Conservation (phyloP, 2,329 filamentous ascomycete genomes). For the Pyricularia sp. region DNA sequence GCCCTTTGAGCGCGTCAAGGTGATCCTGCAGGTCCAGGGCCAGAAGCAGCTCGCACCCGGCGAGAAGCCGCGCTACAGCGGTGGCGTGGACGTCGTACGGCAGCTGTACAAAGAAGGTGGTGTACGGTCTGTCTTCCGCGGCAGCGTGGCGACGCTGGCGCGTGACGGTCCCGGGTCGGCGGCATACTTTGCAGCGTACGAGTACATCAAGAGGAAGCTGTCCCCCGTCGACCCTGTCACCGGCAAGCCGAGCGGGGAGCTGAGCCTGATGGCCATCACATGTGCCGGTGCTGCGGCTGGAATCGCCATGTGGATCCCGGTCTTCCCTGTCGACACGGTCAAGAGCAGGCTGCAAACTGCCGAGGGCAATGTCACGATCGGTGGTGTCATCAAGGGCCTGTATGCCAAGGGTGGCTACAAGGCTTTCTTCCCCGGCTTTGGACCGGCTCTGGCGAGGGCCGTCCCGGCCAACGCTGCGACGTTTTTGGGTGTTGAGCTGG, state of each 20-base stretch:
- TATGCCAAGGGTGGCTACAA: constrained; percentile 71
- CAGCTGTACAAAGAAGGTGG: constrained; percentile 90
- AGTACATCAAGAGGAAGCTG: constrained; percentile 79
- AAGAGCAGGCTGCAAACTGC: constrained; percentile 90
- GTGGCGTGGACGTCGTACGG: constrained; percentile 78
- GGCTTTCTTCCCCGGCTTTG: constrained; percentile 96
- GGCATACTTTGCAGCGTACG: constrained; percentile 95
- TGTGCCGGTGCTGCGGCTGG: constrained; percentile 81
- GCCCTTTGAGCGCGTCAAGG: constrained; percentile 96
- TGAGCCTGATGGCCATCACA: constrained; percentile 73
- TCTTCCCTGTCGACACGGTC: constrained; percentile 94
- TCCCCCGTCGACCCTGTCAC: constrained; percentile 67
- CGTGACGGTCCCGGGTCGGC: constrained; percentile 87
- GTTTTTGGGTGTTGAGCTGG: constrained; percentile 75
- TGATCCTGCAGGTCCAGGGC: constrained; percentile 93
- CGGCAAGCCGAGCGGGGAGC: constrained; percentile 59
- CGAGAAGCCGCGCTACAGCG: constrained; percentile 84
- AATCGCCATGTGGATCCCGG: constrained; percentile 97
- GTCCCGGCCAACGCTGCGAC: constrained; percentile 95
- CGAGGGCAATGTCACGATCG: constrained; percentile 69
- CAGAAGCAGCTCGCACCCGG: constrained; percentile 75
- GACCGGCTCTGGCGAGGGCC: constrained; percentile 79
- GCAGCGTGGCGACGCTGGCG: constrained; percentile 78
- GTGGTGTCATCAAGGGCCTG: constrained; percentile 67
- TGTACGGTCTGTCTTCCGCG: constrained; percentile 82